Evolutionary conservation across 352 stramenopile species (phyloP), one percentile per base, ranked within the genome.

Genomic region (Elongisporangium senticosum): DNA sequence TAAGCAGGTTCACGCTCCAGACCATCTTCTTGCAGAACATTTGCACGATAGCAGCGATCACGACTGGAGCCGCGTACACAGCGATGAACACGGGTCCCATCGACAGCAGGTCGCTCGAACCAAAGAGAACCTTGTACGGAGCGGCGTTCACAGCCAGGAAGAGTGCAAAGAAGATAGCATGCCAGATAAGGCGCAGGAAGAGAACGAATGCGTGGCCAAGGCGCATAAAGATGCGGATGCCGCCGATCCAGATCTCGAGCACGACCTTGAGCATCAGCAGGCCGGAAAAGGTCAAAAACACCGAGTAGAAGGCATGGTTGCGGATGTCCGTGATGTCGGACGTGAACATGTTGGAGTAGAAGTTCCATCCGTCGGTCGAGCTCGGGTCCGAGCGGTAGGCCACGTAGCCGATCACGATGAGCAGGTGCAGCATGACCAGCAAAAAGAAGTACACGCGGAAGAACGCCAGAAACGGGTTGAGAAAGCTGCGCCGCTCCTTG

Each of bases 381-480:
- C 65, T 49, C 8, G 82, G 84, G 22, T 91, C 80, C 22, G 81
- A 88, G 0, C 79, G 80, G 60, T 91, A 79, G 14, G 74, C 82
- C 37, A 94, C 79, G 65, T 94, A 95, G n/a, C 68, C 79, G 55
- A 95, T 82, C 20, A 77, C 86, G 17, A 93, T 64, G 23, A 94
- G 71, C 23, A 83, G 26, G 59, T 95, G 86, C 47, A 96, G 76
- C 75, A 89, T 82, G 48, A 93, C 81, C 51, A 92, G 56, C 49
- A 93, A 69, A 68, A 95, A 93, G 54, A 92, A 91, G 64, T 93
- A 95, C 64, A 95, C 87, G 20, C 86, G 83, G 67, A 91, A 93
- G 63, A 93, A 95, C 13, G 82, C 84, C 49, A 93, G 58, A 53
- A 93, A 61, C 15, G 86, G 83, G 62, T 88, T 92, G 59, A 89